Conservation (phyloP, 495 filamentous ascomycete species). For the Pyrenula aspistea region DNA sequence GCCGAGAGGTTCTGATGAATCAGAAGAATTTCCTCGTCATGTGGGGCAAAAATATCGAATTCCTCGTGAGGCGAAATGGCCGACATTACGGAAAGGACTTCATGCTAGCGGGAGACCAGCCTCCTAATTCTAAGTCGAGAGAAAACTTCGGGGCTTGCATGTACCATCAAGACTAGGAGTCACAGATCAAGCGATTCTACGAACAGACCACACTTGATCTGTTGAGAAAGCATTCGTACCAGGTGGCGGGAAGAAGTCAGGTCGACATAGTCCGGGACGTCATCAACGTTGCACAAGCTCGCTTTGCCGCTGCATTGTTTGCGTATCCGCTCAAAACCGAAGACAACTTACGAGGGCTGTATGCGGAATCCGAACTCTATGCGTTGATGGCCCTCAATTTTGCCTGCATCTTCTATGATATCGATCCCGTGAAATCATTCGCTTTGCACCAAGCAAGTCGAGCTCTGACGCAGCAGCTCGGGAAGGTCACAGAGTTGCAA, state of each 20-base stretch:
- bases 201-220: slow-evolving; percentile 38
- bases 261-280: slow-evolving; percentile 53
- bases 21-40: slow-evolving; percentile 41
- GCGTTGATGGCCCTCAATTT: slow-evolving; percentile 45
- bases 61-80: slow-evolving; percentile 27
- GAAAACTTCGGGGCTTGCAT: slow-evolving; percentile 34
- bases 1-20: slow-evolving; percentile 33
- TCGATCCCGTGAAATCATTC: slow-evolving; percentile 53
- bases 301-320: slow-evolving; percentile 50
- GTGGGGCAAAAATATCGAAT: slow-evolving; percentile 42
- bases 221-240: slow-evolving; percentile 32
- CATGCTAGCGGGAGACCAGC: slow-evolving; percentile 41
- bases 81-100: slow-evolving; percentile 34
- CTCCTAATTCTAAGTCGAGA: slow-evolving; percentile 31
- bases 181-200: slow-evolving; percentile 38
- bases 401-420: slow-evolving; percentile 52
- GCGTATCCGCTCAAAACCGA: slow-evolving; percentile 51
- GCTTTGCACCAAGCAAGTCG: slow-evolving; percentile 42
- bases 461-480: slow-evolving; percentile 44
- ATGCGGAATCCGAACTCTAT: slow-evolving; percentile 49
- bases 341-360: slow-evolving; percentile 42
- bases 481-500: slow-evolving; percentile 44
- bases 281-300: slow-evolving; percentile 46
- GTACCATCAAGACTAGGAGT: slow-evolving; percentile 37
- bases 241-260: slow-evolving; percentile 42